Base-by-base conservation (phyloP, 1,284 basidiomycete species). In the Trametes sp. region DNA sequence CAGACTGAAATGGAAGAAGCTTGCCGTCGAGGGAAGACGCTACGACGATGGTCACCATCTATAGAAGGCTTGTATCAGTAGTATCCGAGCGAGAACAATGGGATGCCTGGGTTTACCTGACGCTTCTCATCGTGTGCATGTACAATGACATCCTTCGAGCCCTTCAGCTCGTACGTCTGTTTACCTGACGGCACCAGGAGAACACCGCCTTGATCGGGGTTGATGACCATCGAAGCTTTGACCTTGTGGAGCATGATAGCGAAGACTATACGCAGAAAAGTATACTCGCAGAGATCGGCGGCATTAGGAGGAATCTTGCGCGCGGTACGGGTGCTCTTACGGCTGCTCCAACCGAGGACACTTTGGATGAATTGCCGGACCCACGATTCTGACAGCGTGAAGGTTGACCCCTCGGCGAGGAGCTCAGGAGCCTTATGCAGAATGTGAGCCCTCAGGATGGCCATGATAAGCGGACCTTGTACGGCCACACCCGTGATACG, bases 81-180 rank as follows among this genome's bases (percentile, higher is more conserved):
- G 24, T 45, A 24, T 45, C n/a, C n/a, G 10, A 45, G 9, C 10
- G 9, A 23, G 44, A 41, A 14, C 11, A n/a, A n/a, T n/a, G n/a
- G n/a, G 38, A 41, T 41, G 16, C 7, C 10, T 28, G 11, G 24
- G 9, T 42, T 11, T 54, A 55, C 54, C 54, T 55, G 54, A 46
- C 42, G 54, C 42, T 55, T 55, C 54, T 55, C 54, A 4, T 55
- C 54, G 23, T 55, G 54, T 33, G 42, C 54, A 46, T 45, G 42
- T 4, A 55, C 31, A 13, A 29, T 45, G 2, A 55, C 54, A 24
- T 55, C 54, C 29, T 45, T 46, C 4, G 54, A 44, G 14, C 54
- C 54, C 14, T 45, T 44, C n/a, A 55, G n/a, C 24, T 55, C 54
- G 19, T 55, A 55, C 10, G 54, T 55, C n/a, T 55, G 44, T 28